Conservation (phyloP, 202 grass and related monocot species). For the Schoenoplectus tabernaemontani region DNA sequence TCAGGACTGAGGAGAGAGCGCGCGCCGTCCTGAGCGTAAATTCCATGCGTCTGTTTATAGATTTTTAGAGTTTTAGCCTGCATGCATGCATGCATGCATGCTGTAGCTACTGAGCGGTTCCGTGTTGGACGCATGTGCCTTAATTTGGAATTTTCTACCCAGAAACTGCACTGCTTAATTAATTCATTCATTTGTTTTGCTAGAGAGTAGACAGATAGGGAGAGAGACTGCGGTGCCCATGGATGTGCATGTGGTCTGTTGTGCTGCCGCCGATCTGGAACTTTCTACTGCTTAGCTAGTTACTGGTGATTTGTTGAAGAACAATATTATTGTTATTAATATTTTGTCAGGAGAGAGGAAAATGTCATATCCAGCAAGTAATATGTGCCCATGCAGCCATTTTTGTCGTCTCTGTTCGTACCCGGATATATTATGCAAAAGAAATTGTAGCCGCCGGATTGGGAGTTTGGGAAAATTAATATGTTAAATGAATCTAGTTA, state of each 20-base stretch:
- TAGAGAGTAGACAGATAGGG: too few relatives aligned
- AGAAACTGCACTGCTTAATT: too few relatives aligned
- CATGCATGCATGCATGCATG: too few relatives aligned
- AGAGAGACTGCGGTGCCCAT: neutral
- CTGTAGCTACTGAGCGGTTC: neutral
- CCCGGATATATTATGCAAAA: neutral
- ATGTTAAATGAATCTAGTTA: neutral
- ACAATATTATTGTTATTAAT: too few relatives aligned
- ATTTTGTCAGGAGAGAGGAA: neutral
- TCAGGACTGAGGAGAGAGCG: too few relatives aligned
- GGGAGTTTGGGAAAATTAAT: neutral
- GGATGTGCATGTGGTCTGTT: neutral
- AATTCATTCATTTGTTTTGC: too few relatives aligned
- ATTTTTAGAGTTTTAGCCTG: too few relatives aligned
- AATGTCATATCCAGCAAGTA: neutral
- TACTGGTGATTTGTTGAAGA: too few relatives aligned
- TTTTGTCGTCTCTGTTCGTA: neutral
- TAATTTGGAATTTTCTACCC: neutral
- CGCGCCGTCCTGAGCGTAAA: neutral
- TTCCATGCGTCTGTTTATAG: neutral
- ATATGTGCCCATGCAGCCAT: neutral
- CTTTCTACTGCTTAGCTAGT: too few relatives aligned
- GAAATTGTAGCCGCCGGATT: neutral
- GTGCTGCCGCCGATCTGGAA: neutral
- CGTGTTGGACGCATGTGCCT: neutral